Conservation (phyloP, 208 protist genomes). For the Trypanosomatidae sp. region DNA sequence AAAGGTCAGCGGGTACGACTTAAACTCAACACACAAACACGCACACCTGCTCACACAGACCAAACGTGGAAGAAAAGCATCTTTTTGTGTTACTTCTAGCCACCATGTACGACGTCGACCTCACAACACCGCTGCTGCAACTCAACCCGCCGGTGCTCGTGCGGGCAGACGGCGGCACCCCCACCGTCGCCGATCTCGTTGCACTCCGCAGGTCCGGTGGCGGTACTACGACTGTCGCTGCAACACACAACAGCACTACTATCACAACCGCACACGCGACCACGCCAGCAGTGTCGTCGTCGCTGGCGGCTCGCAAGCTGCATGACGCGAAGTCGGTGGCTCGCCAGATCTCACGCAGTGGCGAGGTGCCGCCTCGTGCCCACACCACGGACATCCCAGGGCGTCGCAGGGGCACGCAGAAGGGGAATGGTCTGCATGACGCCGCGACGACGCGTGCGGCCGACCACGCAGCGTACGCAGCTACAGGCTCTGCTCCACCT, state of each 20-base stretch:
- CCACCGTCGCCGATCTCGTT: conserved; percentile 1
- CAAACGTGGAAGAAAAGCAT: too few relatives aligned
- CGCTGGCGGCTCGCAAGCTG: conserved; percentile 23
- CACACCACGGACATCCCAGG: background rate
- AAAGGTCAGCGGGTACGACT: too few relatives aligned
- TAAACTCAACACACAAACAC: background rate
- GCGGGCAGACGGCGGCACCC: conserved; percentile 10
- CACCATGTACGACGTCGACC: conserved; percentile 8
- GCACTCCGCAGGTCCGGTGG: conserved; percentile 11
- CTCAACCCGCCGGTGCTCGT: conserved; percentile 30
- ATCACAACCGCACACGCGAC: background rate
- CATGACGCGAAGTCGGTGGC: conserved; percentile 26
- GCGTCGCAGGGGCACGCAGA: too few relatives aligned
- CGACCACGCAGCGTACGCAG: background rate
- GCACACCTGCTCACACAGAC: background rate
- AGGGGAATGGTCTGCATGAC: too few relatives aligned
- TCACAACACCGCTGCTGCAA: conserved; percentile 20
- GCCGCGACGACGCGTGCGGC: too few relatives aligned
- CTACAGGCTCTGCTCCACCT: conserved; percentile 3
- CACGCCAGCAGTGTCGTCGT: background rate
- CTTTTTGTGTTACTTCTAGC: too few relatives aligned
- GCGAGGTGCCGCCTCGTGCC: background rate
- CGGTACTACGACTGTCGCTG: background rate
- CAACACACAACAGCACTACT: background rate
- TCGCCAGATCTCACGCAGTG: conserved; percentile 13